Evolutionary conservation across 257 asterid genomes (phyloP).

Genomic region (Ligustrum vulgare): DNA sequence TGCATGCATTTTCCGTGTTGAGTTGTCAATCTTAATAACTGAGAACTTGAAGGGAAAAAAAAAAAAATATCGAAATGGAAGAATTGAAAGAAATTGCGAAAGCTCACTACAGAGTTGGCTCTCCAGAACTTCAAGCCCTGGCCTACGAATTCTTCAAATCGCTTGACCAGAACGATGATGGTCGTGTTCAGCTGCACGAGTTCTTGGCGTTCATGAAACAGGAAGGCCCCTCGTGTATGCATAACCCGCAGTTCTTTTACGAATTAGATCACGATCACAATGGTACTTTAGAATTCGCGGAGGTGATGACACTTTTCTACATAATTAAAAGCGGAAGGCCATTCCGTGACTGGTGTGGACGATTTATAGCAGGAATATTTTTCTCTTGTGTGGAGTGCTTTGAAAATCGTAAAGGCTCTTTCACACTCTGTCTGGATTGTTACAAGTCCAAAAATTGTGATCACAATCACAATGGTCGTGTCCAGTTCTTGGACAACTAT

Average conservation of each 20-base stretch:
- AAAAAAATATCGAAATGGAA: too few species aligned
- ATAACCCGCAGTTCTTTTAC: conserved; percentile 19
- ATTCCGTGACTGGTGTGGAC: conserved; percentile 22
- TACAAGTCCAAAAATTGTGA: neutral
- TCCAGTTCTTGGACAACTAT: conserved; percentile 16
- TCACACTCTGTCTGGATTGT: neutral
- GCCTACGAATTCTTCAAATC: conserved; percentile 19
- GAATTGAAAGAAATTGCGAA: too few species aligned
- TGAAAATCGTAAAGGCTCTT: neutral
- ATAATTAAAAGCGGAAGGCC: conserved; percentile 35
- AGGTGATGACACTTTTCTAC: conserved; percentile 32
- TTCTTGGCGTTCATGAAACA: conserved; percentile 28
- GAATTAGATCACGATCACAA: conserved; percentile 26
- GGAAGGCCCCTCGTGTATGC: conserved; percentile 29
- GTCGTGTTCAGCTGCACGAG: conserved; percentile 19
- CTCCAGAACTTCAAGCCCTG: conserved; percentile 27
- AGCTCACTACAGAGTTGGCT: neutral
- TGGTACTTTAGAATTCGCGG: conserved; percentile 31
- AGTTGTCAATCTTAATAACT: too few species aligned
- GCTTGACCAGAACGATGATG: conserved; percentile 29
- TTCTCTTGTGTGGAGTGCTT: conserved; percentile 37
- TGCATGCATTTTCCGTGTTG: too few species aligned
- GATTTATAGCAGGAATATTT: conserved; percentile 19
- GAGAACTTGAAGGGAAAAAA: too few species aligned
- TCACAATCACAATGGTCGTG: conserved; percentile 10